Evolutionary conservation across 2,329 filamentous ascomycete genomes (phyloP).

Genomic region (Colletotrichum sp.): DNA sequence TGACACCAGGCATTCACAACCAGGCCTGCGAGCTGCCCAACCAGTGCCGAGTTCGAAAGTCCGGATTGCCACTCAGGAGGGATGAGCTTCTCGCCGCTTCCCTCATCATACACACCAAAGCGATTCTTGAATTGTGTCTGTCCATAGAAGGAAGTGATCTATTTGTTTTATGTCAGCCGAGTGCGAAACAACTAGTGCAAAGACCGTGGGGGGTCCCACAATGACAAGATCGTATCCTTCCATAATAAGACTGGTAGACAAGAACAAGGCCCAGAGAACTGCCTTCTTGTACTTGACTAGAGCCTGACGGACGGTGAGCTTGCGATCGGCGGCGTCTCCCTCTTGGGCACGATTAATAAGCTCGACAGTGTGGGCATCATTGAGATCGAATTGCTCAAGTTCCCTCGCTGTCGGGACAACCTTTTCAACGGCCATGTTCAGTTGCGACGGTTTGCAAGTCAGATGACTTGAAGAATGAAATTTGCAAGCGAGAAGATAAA

Average conservation of each 20-base stretch:
- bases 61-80: slow-evolving; percentile 51
- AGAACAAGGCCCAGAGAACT: slow-evolving; percentile 31
- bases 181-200: not conserved
- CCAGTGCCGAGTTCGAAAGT: slow-evolving; percentile 45
- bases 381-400: not conserved
- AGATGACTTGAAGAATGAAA: fast-evolving
- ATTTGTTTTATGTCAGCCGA: not conserved
- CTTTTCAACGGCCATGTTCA: not conserved
- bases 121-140: slow-evolving; percentile 32
- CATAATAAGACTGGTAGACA: slow-evolving; percentile 53
- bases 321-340: slow-evolving; percentile 19
- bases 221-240: slow-evolving; percentile 55
- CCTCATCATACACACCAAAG: slow-evolving; percentile 29
- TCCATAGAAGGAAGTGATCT: slow-evolving; percentile 33
- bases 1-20: slow-evolving; percentile 45
- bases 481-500: not conserved
- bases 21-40: slow-evolving; percentile 50
- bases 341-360: not conserved
- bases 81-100: slow-evolving; percentile 40
- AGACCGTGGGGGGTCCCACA: slow-evolving; percentile 29
- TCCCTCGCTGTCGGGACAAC: not conserved
- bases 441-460: not conserved
- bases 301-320: slow-evolving; percentile 28
- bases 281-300: slow-evolving; percentile 32
- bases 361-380: not conserved